Conservation (phyloP, 768 basidiomycete species). For the Termitomyces sp. region DNA sequence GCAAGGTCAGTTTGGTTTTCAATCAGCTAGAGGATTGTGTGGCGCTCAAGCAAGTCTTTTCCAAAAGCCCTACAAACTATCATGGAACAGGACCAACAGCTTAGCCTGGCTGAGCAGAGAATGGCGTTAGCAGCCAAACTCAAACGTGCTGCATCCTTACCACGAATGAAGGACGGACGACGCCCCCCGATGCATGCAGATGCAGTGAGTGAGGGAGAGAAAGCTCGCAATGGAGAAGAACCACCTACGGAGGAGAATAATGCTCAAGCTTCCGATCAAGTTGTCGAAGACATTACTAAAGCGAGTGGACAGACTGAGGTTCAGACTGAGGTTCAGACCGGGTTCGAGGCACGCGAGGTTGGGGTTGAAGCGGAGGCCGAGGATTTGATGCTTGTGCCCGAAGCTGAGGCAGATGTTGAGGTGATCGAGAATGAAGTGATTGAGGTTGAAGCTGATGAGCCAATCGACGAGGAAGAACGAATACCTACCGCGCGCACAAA, state of each 20-base stretch:
- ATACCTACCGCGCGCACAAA: constrained; percentile 47
- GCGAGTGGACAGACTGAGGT: constrained; percentile 2
- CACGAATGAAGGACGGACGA: constrained; percentile 87
- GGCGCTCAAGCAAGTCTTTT: constrained; percentile 7
- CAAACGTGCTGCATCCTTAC: constrained; percentile 87
- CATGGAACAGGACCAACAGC: constrained; percentile 50
- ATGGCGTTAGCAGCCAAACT: constrained; percentile 87
- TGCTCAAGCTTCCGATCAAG: constrained; percentile 11
- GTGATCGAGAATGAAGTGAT: constrained; percentile 30
- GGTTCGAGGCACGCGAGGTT: constrained; percentile 1
- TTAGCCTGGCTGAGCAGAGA: constrained; percentile 65
- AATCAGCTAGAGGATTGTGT: constrained; percentile 6
- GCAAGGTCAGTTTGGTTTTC: constrained; percentile 10
- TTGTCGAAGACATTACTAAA: background rate
- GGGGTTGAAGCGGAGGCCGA: constrained; percentile 11
- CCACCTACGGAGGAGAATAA: constrained; percentile 27
- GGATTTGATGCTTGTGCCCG: constrained; percentile 14
- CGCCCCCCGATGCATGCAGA: constrained; percentile 85
- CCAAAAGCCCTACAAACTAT: constrained; percentile 10
- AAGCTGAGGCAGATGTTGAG: constrained; percentile 27
- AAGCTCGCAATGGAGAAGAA: constrained; percentile 38
- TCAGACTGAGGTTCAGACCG: constrained; percentile 6
- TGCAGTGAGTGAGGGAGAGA: constrained; percentile 81
- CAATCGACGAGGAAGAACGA: constrained; percentile 40
- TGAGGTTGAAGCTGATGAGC: constrained; percentile 31